A percentile compares a stretch with the other conserved stretches of the same genome.
Evolutionary conservation across 495 filamentous ascomycete genomes (phyloP).

Genomic region (Terfezia boudieri): DNA sequence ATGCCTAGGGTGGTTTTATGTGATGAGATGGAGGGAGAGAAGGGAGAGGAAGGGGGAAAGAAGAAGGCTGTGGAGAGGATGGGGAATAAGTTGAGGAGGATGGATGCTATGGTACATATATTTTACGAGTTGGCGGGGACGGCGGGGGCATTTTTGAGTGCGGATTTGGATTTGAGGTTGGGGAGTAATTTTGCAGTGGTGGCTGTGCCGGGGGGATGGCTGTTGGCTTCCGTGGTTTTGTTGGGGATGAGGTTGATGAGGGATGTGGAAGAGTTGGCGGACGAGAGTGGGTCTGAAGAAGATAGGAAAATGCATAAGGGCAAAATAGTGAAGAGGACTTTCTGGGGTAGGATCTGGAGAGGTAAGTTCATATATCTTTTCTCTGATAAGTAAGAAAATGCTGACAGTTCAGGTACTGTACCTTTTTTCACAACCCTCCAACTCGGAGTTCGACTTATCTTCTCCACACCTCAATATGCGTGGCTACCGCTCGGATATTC

Average conservation of each 20-base stretch:
- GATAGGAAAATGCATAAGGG: background rate
- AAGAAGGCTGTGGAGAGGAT: constrained; percentile 1
- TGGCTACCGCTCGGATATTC: constrained; percentile 27
- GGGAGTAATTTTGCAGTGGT: background rate
- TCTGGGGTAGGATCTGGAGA: background rate
- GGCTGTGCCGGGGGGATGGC: background rate
- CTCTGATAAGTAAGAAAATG: too few species aligned
- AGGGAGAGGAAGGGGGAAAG: background rate
- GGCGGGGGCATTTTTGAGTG: constrained; percentile 21
- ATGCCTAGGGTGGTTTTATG: background rate
- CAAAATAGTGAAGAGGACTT: background rate
- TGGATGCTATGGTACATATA: constrained; percentile 20
- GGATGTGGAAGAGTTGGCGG: background rate
- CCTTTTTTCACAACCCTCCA: constrained; percentile 23
- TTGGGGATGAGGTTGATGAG: background rate
- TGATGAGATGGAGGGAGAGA: background rate
- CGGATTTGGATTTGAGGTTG: constrained; percentile 18
- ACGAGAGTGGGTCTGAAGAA: constrained; percentile 1
- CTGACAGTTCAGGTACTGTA: constrained; percentile 11
- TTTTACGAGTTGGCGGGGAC: constrained; percentile 21
- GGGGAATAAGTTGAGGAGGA: constrained; percentile 27
- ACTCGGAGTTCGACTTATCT: constrained; percentile 23
- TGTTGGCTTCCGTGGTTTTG: background rate
- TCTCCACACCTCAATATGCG: constrained; percentile 24
- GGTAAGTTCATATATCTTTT: constrained; percentile 5